Base-by-base conservation (phyloP, 495 filamentous ascomycete genomes). In the Corynascus novoguineensis region DNA sequence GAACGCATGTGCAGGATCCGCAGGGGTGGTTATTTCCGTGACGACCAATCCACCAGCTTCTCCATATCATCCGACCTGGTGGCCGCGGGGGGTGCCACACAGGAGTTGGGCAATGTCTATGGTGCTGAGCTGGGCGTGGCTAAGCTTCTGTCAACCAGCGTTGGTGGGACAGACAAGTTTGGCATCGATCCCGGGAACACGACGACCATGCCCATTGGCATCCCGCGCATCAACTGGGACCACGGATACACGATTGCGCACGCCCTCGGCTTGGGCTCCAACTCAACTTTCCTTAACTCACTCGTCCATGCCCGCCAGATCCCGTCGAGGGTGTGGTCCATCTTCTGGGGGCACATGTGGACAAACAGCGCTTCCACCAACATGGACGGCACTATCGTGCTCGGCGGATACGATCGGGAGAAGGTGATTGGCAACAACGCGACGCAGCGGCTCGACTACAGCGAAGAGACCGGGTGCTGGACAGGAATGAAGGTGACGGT, bases 321-420 rank as follows among this genome's bases (percentile, higher is more conserved):
- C 40, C 56, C 66, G 3, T 75, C 72, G 0, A 58, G 64, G 4
- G 68, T 70, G 10, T 78, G 65, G 69, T 70, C 69, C 4, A 56
- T 72, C 21, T 78, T 74, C 60, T 75, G 66, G 66, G 76, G 76
- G 6, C 68, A 66, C n/a, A 67, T 64, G 46, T 73, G 75, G 44
- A 67, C 66, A 27, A 61, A 28, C 31, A 49, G 31, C 19, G 42
- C 63, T 12, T 50, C 41, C 3, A 50, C 47, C 1, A 61, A 64
- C 57, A 64, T 71, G 42, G 71, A 79, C 52, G 76, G 76, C 1
- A 62, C 42, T 6, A 37, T 75, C 12, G 71, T 78, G 11, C 63
- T 78, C 10, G 76, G 76, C 7, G 76, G 74, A 31, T 79, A 74
- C 50, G 76, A 78, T 50, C 31, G 52, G 45, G 71, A 73, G 14